Conservation (phyloP, 139 green algal genomes). For the Deuterostichococcus epilithicus region DNA sequence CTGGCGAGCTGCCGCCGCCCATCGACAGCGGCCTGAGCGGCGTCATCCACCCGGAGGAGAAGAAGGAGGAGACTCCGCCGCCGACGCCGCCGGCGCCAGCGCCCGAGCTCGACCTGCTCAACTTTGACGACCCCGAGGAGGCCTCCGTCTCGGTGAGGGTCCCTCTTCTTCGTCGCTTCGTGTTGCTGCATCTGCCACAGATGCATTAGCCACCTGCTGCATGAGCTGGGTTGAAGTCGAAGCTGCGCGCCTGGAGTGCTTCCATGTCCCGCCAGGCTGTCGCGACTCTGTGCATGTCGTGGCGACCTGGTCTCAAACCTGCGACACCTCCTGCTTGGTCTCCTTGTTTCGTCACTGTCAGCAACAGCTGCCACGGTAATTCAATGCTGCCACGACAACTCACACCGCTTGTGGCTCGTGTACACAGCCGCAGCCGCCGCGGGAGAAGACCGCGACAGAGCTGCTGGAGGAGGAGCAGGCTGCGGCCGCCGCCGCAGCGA, state of each 20-base stretch:
- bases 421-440: background rate
- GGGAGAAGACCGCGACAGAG: constrained; percentile 9
- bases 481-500: too few relatives aligned
- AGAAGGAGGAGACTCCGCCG: background rate
- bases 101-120: constrained; percentile 30
- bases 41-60: background rate
- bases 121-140: constrained; percentile 15
- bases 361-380: too few relatives aligned
- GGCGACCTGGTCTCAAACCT: too few relatives aligned
- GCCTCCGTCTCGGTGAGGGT: background rate
- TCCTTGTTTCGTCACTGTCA: too few relatives aligned
- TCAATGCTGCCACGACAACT: background rate
- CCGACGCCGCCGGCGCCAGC: background rate
- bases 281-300: too few relatives aligned
- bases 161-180: constrained; percentile 25
- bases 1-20: background rate
- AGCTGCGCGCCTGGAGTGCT: too few relatives aligned
- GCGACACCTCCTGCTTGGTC: too few relatives aligned
- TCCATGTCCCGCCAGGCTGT: too few relatives aligned
- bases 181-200: too few relatives aligned
- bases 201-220: too few relatives aligned
- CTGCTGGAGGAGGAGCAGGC: constrained; percentile 1
- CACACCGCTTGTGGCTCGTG: background rate
- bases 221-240: too few relatives aligned
- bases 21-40: background rate